phyloP scores from a whole-genome alignment of 306 rosid species.

The Canavalia ensiformis region DNA sequence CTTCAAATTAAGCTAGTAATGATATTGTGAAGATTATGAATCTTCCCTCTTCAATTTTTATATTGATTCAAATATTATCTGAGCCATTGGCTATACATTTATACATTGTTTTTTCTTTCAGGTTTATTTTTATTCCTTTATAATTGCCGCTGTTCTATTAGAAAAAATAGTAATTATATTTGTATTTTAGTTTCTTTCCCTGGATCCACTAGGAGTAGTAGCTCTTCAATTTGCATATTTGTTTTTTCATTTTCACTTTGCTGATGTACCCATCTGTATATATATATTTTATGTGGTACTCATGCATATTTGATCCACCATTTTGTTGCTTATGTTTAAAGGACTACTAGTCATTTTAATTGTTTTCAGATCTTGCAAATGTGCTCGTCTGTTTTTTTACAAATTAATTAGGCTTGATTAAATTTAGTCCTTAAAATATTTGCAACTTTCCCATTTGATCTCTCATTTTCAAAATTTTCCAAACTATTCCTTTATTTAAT shows the following conservation, averaged over 20 bases:
- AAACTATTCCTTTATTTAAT: too few relatives aligned
- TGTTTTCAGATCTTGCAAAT: slow-evolving; percentile 38
- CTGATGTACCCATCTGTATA: background rate
- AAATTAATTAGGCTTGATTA: background rate
- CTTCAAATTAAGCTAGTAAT: slow-evolving; percentile 42
- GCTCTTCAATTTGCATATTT: slow-evolving; percentile 5
- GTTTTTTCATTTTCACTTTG: slow-evolving; percentile 24
- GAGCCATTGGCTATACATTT: slow-evolving; percentile 15
- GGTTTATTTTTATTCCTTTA: slow-evolving; percentile 33
- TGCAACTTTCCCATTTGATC: too few relatives aligned
- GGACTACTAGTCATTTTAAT: background rate
- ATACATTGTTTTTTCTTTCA: slow-evolving; percentile 7
- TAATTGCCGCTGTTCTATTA: slow-evolving; percentile 16
- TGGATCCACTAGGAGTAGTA: background rate
- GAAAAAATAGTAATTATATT: background rate
- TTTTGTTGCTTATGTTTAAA: slow-evolving; percentile 20
- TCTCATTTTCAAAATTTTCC: too few relatives aligned
- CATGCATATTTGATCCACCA: slow-evolving; percentile 3
- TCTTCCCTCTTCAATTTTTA: slow-evolving; percentile 19
- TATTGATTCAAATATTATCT: slow-evolving; percentile 30
- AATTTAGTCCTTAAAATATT: too few relatives aligned
- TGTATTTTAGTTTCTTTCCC: background rate
- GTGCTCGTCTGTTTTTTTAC: slow-evolving; percentile 21
- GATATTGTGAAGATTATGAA: slow-evolving; percentile 37
- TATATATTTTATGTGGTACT: background rate